Base-by-base conservation (phyloP, 129 eudicot genomes). In the Calendula officinalis region DNA sequence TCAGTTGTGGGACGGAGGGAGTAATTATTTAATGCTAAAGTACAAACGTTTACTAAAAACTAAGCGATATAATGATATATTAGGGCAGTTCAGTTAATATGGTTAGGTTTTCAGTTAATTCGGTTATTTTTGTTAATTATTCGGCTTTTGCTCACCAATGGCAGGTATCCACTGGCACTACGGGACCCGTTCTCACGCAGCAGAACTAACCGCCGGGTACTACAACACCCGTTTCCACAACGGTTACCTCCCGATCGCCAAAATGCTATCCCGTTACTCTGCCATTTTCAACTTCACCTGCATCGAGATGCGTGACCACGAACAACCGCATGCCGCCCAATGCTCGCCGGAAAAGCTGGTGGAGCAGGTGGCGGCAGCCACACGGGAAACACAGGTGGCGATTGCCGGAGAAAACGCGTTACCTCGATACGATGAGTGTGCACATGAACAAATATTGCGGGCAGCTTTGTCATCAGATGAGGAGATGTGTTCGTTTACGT, bases 171-270 rank as follows among this genome's bases (percentile, higher is more conserved):
- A 87, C 71, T 87, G 95, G 95, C 95, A 87, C 53, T 87, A 87
- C 7, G 90, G 87, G 8, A 67, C 90, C 8, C 83, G 95, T 0
- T 83, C 95, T 37, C 95, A 87, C 6, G 95, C 95, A 58, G 83
- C 95, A 1, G 95, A 87, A 68, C 87, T 87, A 43, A 87, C 95
- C 2, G 90, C 95, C 3, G 95, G 95, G 15, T 87, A 87, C 76
- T 87, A 83, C 74, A 87, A 87, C 78, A 87, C 95, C 52, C 78
- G 90, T 36, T 73, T 67, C 68, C 79, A 75, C 0, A 87, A 87
- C 22, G 95, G 95, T 6, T 87, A 87, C 56, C 81, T 76, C 17
- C 95, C 90, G 10, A 87, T 87, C 8, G 95, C 95, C 56, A 82
- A 39, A 46, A 82, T 80, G 84, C 68, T 86, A 1, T 89, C 68